Evolutionary conservation across 148 eudicot genomes (phyloP), one percentile per base, ranked within the genome.

Genomic region (Arbutus unedo): DNA sequence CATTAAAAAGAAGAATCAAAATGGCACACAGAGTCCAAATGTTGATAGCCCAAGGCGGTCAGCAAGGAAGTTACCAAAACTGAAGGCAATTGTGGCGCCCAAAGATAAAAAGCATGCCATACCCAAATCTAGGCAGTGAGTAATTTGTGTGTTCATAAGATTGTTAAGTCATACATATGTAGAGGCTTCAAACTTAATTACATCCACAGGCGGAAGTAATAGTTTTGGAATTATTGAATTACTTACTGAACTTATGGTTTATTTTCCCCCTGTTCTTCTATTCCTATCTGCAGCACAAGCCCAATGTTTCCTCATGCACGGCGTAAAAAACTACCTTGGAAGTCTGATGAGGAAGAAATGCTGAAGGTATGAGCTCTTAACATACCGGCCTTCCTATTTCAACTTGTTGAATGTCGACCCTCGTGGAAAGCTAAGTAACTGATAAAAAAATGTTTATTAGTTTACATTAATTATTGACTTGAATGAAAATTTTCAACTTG

Each of bases 301-400:
- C 56, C 90, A 4, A 48, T 73, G 14, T 79, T 79, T 81, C 82
- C 82, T 49, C 57, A 14, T 82, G 81, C 18, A 74, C 89, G 84
- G 83, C 93, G 91, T 43, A 89, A 60, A 50, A 91, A 81, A 79
- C 59, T 88, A 55, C 81, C 83, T 5, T 94, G 95, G 98, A 88
- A 86, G 31, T 60, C 53, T 68, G 92, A 92, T 75, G 98, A 94
- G 90, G 95, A 88, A 79, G 92, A 91, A 51, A 88, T 85, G 89
- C 81, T 93, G 4, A 86, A 78, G 95, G 94, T 94, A 88, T 57
- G 76, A 13, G 9, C 50, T 41, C 49, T 80, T 43, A 5, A 25
- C n/a, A 50, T 1, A 19, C 6, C 19, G 15, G 50, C 44, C 1
- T 6, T 15, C 38, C 48, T 51, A 31, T 48, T 43, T 74, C 54